Base-by-base conservation (phyloP, 2,329 filamentous ascomycete species). In the Kalaharituber pfeilii region DNA sequence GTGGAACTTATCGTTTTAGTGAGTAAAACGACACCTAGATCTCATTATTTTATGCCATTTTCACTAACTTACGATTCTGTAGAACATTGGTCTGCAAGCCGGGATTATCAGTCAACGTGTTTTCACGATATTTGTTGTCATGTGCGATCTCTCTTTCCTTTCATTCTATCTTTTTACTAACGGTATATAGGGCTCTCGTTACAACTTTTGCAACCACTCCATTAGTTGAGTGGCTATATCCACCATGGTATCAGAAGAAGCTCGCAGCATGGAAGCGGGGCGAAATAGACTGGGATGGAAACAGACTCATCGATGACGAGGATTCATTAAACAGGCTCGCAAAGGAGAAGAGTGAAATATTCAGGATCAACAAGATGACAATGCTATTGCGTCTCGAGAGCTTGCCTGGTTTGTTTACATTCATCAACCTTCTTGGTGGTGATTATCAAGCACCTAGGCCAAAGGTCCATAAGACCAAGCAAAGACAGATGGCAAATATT, bases 1-100 rank as follows among this genome's bases (percentile, higher is more conserved):
- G 88, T 95, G 0, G 88, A 95, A 67, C 72, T 96, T 52, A 95
- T 96, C 66, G 88, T 95, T n/a, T 68, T 94, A 67, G 85, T 88
- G 73, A 69, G 79, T 63, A 11, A 44, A 33, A 25, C n/a, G 20
- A 33, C 15, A 24, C 20, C 44, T 9, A 51, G 29, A 22, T 36
- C 29, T 50, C n/a, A n/a, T n/a, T 7, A 44, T 27, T 42, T 26
- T 50, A 8, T 20, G 6, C 24, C 26, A 13, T 9, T 28, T 50
- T 66, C 26, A 22, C 50, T 56, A 47, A 59, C 50, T 22, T 59
- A 13, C 62, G 39, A 53, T 53, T 61, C 47, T 36, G 9, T 60
- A 80, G 75, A 84, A 84, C 64, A 86, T 96, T 62, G 86, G 87
- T 45, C 73, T 88, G 2, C 81, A 89, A 70, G 86, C 87, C 20